Percentiles rank a stretch among this genome's conserved stretches.
These are phyloP conservation scores for Coccinonectria pachysandricola DNA, from an alignment of 2,329 filamentous ascomycete species.

Conservation along the genomic window DNA sequence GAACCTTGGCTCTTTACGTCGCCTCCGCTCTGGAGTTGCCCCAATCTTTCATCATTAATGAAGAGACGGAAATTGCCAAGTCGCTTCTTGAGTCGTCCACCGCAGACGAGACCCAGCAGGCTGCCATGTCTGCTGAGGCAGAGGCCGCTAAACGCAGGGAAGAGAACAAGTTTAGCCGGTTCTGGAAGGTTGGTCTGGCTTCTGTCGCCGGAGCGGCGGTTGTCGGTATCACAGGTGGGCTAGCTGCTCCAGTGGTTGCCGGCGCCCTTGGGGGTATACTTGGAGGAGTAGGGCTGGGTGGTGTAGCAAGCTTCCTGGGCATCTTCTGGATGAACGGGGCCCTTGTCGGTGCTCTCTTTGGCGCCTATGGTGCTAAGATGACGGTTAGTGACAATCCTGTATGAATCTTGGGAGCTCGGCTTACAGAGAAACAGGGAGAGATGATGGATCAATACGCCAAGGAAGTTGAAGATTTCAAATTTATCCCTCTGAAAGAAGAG, in stretches of 20 bases:
- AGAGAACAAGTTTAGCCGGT: slow-evolving; percentile 57
- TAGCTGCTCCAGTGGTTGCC: slow-evolving; percentile 82
- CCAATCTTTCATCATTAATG: slow-evolving; percentile 49
- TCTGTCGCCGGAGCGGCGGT: slow-evolving; percentile 80
- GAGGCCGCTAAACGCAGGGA: slow-evolving; percentile 66
- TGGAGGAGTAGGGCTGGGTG: slow-evolving; percentile 75
- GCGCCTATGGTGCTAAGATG: slow-evolving; percentile 75
- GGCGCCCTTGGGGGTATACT: slow-evolving; percentile 77
- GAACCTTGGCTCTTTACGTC: slow-evolving; percentile 57
- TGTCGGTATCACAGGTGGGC: slow-evolving; percentile 82
- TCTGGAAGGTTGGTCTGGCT: slow-evolving; percentile 86
- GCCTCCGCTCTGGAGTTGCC: slow-evolving; percentile 57
- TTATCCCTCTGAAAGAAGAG: slow-evolving; percentile 58
- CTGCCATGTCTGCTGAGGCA: slow-evolving; percentile 59
- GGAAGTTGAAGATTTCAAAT: slow-evolving; percentile 73
- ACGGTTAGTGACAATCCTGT: slow-evolving; percentile 35
- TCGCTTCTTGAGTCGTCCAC: slow-evolving; percentile 59
- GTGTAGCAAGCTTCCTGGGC: slow-evolving; percentile 76
- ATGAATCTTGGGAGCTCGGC: no score
- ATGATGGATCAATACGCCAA: slow-evolving; percentile 83
- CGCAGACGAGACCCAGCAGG: slow-evolving; percentile 26
- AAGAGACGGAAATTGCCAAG: slow-evolving; percentile 67
- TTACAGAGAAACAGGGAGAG: slow-evolving; percentile 53
- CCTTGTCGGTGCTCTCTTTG: slow-evolving; percentile 78
- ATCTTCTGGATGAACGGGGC: slow-evolving; percentile 79